Evolutionary conservation across 345 rosid species (phyloP).

Genomic region (Theobroma cacao): DNA sequence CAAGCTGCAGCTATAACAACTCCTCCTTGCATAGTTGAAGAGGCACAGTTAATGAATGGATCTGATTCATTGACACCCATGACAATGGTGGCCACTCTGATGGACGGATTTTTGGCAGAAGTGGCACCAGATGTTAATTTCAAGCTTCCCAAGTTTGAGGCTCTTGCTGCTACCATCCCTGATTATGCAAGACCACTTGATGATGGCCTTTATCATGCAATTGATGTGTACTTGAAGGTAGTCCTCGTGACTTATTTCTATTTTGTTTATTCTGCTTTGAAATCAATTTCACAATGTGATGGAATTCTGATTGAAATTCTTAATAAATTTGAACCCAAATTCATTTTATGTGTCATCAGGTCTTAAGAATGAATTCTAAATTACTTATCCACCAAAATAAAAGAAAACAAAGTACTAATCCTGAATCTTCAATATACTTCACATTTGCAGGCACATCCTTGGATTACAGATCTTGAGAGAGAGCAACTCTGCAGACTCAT

Average conservation of each 20-base stretch:
- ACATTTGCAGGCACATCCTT: conserved; percentile 63
- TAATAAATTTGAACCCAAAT: background rate
- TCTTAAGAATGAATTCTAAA: background rate
- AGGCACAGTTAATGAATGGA: conserved; percentile 34
- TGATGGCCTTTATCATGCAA: conserved; percentile 72
- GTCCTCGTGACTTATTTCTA: background rate
- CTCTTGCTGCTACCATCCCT: conserved; percentile 61
- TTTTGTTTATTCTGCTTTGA: background rate
- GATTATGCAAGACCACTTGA: conserved; percentile 65
- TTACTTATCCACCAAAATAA: background rate
- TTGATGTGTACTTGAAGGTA: conserved; percentile 77
- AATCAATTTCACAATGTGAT: background rate
- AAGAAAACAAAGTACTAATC: background rate
- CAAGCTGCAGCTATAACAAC: conserved; percentile 35
- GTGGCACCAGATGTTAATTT: conserved; percentile 71
- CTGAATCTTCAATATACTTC: background rate
- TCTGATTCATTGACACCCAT: conserved; percentile 43
- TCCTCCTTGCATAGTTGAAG: conserved; percentile 43
- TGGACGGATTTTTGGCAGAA: conserved; percentile 69
- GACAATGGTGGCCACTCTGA: conserved; percentile 52
- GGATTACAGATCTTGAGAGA: conserved; percentile 73
- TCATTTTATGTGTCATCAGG: background rate
- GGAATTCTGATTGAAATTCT: background rate
- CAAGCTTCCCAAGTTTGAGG: conserved; percentile 55
- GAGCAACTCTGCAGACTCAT: conserved; percentile 75